Base-by-base conservation (phyloP, 257 asterid genomes). In the Cruciata laevipes region DNA sequence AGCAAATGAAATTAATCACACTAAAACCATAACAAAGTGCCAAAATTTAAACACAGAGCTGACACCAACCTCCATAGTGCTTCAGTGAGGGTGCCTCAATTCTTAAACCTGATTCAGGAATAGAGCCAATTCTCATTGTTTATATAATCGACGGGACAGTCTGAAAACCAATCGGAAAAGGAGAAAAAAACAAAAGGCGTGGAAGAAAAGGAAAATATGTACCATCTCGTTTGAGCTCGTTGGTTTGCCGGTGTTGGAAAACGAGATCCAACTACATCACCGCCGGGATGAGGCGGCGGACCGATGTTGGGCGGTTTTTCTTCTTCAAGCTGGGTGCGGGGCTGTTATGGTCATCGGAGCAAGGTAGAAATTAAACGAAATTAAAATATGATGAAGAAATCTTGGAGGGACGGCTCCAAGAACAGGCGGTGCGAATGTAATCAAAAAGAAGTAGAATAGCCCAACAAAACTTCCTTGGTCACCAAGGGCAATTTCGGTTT, bases 11-110 rank as follows among this genome's bases (percentile, higher is more conserved):
- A 7, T 35, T 37, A 8, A 9, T 37, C 42, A 37, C 42, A 37
- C 55, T 2, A 17, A 47, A 47, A 42, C 5, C 8, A 47, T 47
- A 12, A 27, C 1, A 27, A n/a, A 47, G 14, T 33, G 25, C 24
- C 21, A 11, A 18, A 16, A 37, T 1, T 32, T 6, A 44, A 10
- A 42, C 17, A 42, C 55, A 3, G 20, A 47, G 52, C 17, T 49
- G 56, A 32, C 30, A 70, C 69, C 53, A 30, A 70, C 74, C 74
- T 70, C 69, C 74, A 70, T 70, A 12, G 25, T 62, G 52, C 59
- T 31, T 20, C 30, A 17, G 21, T 49, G 42, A 33, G 56, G 1
- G 57, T 58, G 30, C 44, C 55, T 23, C 18, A 62, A 51, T 62
- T 30, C 33, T 62, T n/a, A 42, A 51, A 37, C 55, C 74, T 62